These are phyloP conservation scores for Scleroderma bovista DNA, from an alignment of 768 basidiomycete genomes.

Conservation along the genomic window DNA sequence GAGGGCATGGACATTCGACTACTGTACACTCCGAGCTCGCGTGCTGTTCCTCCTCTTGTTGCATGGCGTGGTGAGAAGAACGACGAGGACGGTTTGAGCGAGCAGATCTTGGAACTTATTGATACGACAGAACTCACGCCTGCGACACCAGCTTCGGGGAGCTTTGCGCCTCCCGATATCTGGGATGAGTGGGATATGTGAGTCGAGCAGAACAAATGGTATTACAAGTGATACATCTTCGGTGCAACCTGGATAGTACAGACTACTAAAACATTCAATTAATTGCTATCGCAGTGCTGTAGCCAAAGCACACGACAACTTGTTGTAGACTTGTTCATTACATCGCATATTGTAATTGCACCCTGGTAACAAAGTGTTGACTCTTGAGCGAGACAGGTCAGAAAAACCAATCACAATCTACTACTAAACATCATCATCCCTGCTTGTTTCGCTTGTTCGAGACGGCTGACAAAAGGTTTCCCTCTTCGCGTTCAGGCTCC, in stretches of 20 bases:
- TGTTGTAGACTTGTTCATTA: too few relatives aligned
- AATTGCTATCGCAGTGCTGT: too few relatives aligned
- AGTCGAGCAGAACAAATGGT: not conserved
- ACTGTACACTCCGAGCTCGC: slow-evolving; percentile 29
- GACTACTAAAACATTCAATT: too few relatives aligned
- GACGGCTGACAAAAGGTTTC: too few relatives aligned
- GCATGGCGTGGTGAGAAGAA: slow-evolving; percentile 59
- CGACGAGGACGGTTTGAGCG: slow-evolving; percentile 51
- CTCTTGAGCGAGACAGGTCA: too few relatives aligned
- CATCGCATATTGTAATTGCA: too few relatives aligned
- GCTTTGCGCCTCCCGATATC: slow-evolving; percentile 14
- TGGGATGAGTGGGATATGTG: slow-evolving; percentile 81
- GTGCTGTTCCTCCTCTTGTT: slow-evolving; percentile 49
- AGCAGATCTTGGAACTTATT: slow-evolving; percentile 61
- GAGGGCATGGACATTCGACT: slow-evolving; percentile 67
- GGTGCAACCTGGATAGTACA: too few relatives aligned
- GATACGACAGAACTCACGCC: slow-evolving; percentile 58
- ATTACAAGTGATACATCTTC: too few relatives aligned
- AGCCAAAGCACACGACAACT: too few relatives aligned
- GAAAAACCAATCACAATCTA: too few relatives aligned
- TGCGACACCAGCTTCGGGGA: slow-evolving; percentile 23
- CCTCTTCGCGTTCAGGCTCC: not conserved
- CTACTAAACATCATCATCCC: too few relatives aligned
- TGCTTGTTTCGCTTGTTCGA: not conserved
- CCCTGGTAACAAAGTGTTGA: too few relatives aligned